Conservation (phyloP, 768 basidiomycete genomes). For the Termitomyces sp. region DNA sequence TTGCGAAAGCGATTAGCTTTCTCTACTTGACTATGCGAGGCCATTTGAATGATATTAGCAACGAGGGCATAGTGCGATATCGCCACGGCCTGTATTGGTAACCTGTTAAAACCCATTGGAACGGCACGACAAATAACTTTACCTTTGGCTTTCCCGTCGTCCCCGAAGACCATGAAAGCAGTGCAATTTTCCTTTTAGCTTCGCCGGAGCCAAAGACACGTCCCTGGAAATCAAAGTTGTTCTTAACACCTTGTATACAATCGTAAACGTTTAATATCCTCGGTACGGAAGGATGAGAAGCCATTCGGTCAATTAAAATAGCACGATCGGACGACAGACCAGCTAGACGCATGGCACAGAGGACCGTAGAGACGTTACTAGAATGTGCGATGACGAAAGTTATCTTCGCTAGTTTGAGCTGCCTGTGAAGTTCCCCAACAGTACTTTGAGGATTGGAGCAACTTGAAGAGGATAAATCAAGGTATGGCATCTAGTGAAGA, state of each 20-base stretch:
- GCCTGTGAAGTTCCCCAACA: conserved; percentile 47
- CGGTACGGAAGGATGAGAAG: conserved; percentile 1
- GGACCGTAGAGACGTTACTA: conserved; percentile 26
- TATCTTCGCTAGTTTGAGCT: conserved; percentile 38
- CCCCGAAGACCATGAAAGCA: conserved; percentile 63
- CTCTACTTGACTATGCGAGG: conserved; percentile 31
- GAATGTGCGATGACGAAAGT: conserved; percentile 42
- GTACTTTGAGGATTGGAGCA: conserved; percentile 53
- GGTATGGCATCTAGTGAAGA: not conserved
- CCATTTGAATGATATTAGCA: conserved; percentile 49
- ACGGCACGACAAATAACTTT: conserved; percentile 1
- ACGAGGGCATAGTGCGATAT: conserved; percentile 53
- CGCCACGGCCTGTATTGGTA: conserved; percentile 37
- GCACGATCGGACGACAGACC: conserved; percentile 34
- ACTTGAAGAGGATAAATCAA: conserved; percentile 20
- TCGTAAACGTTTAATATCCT: conserved; percentile 18
- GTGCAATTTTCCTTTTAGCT: conserved; percentile 54
- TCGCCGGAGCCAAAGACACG: conserved; percentile 42
- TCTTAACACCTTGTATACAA: conserved; percentile 22
- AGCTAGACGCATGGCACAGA: conserved; percentile 28
- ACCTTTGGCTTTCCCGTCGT: conserved; percentile 68
- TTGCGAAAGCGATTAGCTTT: conserved; percentile 20
- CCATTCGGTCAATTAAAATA: conserved; percentile 28
- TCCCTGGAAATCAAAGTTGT: conserved; percentile 31
- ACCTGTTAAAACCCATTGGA: conserved; percentile 3